Percentiles rank a stretch among this genome's conserved stretches.
These are phyloP conservation scores for Dichotomopilus funicola DNA, from an alignment of 2,329 filamentous ascomycete genomes.

Conservation along the genomic window DNA sequence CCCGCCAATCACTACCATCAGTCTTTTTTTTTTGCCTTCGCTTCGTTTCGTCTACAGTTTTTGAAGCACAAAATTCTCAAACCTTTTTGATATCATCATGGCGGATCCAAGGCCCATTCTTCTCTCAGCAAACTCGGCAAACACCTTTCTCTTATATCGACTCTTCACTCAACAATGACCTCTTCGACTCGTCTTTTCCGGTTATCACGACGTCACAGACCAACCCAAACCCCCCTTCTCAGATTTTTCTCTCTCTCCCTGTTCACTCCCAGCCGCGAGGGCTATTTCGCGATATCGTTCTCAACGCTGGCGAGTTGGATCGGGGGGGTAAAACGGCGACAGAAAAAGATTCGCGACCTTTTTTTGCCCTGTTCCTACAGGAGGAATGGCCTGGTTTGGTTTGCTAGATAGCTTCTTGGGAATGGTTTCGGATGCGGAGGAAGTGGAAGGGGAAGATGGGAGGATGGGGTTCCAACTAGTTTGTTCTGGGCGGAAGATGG, in stretches of 20 bases:
- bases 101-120: no score
- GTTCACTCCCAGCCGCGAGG: background rate
- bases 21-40: no score
- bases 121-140: no score
- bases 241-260: background rate
- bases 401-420: background rate
- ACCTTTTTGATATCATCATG: no score
- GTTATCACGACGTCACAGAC: background rate
- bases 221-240: background rate
- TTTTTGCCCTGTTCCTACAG: background rate
- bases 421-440: background rate
- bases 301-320: background rate
- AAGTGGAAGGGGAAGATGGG: background rate
- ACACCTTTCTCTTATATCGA: no score
- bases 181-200: no score
- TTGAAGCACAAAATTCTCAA: no score
- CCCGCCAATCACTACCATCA: no score
- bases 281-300: constrained; percentile 6
- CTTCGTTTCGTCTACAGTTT: no score
- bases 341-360: constrained; percentile 10
- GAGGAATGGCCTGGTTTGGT: background rate
- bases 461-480: background rate
- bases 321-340: background rate
- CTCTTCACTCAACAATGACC: no score
- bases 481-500: background rate